phyloP scores from a whole-genome alignment of 129 eudicot genomes.

The Apium graveolens region DNA sequence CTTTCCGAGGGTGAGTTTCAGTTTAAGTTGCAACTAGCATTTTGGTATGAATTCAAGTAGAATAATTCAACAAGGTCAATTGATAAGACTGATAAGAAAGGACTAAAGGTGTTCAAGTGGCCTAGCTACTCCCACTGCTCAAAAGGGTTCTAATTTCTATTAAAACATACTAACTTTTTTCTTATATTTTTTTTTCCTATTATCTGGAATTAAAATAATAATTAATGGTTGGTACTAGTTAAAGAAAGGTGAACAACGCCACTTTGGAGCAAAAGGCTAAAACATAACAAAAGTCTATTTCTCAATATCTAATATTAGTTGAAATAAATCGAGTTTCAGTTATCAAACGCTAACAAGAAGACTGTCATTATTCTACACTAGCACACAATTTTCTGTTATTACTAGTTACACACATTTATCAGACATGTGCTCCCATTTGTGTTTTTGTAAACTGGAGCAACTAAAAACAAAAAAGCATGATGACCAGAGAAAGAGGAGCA shows the following conservation, averaged over 20 bases:
- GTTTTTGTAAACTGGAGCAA: neutral
- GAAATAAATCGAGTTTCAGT: neutral
- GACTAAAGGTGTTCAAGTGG: neutral
- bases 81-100: neutral
- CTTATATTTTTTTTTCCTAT: too few species aligned
- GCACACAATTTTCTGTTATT: neutral
- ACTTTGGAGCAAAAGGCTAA: neutral
- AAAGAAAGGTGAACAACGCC: neutral
- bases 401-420: neutral
- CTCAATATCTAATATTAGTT: neutral
- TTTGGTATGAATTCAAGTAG: neutral
- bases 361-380: neutral
- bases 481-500: neutral
- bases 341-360: neutral
- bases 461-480: neutral
- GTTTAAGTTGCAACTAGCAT: neutral
- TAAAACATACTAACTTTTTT: neutral
- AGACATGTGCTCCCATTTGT: neutral
- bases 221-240: too few species aligned
- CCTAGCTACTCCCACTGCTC: neutral
- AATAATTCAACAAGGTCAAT: neutral
- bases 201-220: neutral
- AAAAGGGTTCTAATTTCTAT: neutral
- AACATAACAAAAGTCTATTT: neutral
- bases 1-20: conserved; percentile 6